A percentile compares a stretch with the other conserved stretches of the same genome.
Conservation (phyloP, 2,329 filamentous ascomycete genomes). For the Chrysoporthe deuterocubensis region DNA sequence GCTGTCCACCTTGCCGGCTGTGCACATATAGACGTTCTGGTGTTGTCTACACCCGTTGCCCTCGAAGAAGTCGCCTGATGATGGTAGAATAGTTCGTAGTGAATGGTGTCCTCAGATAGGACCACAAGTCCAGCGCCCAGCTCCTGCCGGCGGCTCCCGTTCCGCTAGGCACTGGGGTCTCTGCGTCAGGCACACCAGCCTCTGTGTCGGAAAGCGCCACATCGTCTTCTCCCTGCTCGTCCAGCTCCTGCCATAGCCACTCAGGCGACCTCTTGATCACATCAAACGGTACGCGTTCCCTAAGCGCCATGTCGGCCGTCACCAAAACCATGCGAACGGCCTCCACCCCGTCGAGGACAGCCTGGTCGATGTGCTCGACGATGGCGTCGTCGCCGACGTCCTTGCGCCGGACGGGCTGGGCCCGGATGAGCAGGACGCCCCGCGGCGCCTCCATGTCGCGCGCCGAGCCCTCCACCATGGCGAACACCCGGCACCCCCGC, state of each 20-base stretch:
- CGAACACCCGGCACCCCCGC: constrained; percentile 1
- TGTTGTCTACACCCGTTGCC: background rate
- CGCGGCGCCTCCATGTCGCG: constrained; percentile 1
- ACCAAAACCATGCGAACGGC: background rate
- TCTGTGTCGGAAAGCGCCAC: background rate
- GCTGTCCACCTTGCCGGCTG: background rate
- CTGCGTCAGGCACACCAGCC: background rate
- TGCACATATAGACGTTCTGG: background rate
- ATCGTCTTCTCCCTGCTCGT: background rate
- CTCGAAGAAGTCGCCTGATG: background rate
- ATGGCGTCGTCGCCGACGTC: constrained; percentile 11
- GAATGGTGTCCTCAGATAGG: background rate
- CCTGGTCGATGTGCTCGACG: background rate
- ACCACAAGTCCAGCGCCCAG: background rate
- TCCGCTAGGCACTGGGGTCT: background rate
- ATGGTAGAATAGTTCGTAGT: background rate
- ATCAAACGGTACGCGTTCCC: background rate
- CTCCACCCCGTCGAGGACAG: background rate
- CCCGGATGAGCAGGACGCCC: constrained; percentile 6
- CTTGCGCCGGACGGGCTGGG: background rate
- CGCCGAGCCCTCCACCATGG: constrained; percentile 7
- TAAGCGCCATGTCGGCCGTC: constrained; percentile 1
- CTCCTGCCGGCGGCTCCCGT: background rate
- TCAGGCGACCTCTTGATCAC: background rate
- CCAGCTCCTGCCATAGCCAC: background rate